Conservation (phyloP, 768 basidiomycete genomes). For the Paxillus ammoniavirescens region DNA sequence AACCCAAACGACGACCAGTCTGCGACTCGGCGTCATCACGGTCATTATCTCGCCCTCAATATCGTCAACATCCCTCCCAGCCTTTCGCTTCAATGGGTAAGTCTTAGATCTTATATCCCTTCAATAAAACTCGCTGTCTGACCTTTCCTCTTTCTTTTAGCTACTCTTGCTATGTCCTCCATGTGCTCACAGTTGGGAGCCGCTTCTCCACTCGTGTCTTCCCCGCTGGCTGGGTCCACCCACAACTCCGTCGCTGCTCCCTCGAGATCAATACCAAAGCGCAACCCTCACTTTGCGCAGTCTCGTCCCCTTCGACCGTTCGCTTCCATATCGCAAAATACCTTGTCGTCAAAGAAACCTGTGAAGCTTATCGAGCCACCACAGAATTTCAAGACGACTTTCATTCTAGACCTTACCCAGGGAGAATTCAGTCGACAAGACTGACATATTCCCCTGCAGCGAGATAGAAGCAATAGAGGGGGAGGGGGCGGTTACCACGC, state of each 20-base stretch:
- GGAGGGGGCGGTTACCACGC: neutral
- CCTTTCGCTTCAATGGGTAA: slow-evolving; percentile 36
- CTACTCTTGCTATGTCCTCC: slow-evolving; percentile 44
- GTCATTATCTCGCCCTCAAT: slow-evolving; percentile 17
- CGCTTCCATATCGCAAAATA: slow-evolving; percentile 47
- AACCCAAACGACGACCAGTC: slow-evolving; percentile 28
- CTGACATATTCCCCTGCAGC: slow-evolving; percentile 20
- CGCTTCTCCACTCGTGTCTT: slow-evolving; percentile 49
- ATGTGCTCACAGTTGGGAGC: slow-evolving; percentile 24
- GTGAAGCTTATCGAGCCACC: slow-evolving; percentile 82
- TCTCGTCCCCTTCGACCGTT: slow-evolving; percentile 83
- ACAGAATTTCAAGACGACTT: slow-evolving; percentile 64
- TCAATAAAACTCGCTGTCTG: neutral
- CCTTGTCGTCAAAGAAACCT: slow-evolving; percentile 39
- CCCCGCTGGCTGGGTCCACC: slow-evolving; percentile 55
- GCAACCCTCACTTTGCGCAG: slow-evolving; percentile 55
- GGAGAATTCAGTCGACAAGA: slow-evolving; percentile 77
- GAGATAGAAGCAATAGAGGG: neutral
- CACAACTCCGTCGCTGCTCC: slow-evolving; percentile 31
- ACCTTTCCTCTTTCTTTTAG: slow-evolving; percentile 16
- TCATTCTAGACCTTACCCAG: slow-evolving; percentile 79
- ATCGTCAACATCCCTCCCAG: slow-evolving; percentile 5
- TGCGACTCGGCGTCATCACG: slow-evolving; percentile 29
- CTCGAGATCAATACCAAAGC: slow-evolving; percentile 37
- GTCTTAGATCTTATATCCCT: slow-evolving; percentile 12